Conservation (phyloP, 768 basidiomycete genomes). For the Russula virescens region DNA sequence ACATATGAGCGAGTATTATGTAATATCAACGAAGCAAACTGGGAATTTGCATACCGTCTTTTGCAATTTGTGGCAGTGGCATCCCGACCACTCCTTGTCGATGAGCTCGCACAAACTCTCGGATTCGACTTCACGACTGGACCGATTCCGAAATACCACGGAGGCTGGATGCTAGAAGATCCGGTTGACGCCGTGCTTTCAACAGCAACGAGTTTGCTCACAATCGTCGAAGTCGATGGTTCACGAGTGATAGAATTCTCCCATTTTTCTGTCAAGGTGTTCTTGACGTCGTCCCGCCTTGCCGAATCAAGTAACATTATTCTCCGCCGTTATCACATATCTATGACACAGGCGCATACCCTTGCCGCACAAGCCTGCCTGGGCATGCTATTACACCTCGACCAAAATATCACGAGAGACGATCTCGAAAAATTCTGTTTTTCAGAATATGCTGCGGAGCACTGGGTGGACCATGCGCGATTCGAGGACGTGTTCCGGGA, state of each 20-base stretch:
- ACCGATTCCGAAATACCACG: not conserved
- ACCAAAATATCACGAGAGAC: not conserved
- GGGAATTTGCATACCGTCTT: not conserved
- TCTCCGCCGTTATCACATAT: not conserved
- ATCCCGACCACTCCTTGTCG: not conserved
- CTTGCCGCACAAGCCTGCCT: not conserved
- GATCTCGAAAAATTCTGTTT: not conserved
- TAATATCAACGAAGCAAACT: not conserved
- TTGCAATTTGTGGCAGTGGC: not conserved
- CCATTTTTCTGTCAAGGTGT: slow-evolving; percentile 1
- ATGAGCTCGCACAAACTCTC: not conserved
- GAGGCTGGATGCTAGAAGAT: not conserved
- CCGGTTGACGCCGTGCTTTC: not conserved
- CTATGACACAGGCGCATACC: not conserved
- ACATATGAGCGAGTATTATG: not conserved
- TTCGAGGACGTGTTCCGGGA: not conserved
- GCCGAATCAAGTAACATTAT: not conserved
- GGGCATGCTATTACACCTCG: not conserved
- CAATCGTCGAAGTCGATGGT: not conserved
- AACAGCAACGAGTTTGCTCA: not conserved
- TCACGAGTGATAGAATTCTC: not conserved
- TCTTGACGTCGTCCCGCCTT: not conserved
- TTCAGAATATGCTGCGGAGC: not conserved
- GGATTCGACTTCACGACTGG: not conserved
- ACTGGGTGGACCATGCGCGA: not conserved